These are phyloP conservation scores for Pseudogymnoascus sp. DNA, from an alignment of 2,329 filamentous ascomycete species.

Conservation along the genomic window DNA sequence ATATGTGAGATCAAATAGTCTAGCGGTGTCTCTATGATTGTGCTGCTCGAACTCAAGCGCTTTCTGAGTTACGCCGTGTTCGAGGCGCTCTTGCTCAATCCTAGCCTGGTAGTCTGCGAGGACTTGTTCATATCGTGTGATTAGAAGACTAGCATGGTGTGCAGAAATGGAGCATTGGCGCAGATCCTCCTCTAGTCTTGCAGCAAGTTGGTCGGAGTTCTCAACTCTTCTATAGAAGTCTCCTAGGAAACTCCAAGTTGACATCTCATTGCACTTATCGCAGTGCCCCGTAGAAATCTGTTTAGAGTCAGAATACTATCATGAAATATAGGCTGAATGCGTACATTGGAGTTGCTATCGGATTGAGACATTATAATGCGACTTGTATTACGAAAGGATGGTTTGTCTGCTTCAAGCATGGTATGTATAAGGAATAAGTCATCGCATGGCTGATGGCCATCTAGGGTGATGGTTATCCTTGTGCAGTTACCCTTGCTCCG, in stretches of 20 bases:
- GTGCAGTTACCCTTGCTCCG: neutral
- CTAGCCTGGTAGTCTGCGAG: neutral
- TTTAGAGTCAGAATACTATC: neutral
- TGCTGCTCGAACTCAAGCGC: conserved; percentile 8
- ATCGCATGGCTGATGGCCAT: neutral
- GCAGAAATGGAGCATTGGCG: conserved; percentile 4
- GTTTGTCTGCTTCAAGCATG: neutral
- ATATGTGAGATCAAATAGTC: conserved; percentile 11
- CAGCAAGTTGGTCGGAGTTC: conserved; percentile 6
- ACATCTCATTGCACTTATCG: conserved; percentile 11
- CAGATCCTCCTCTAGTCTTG: conserved; percentile 12
- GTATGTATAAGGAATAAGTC: neutral
- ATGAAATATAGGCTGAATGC: neutral
- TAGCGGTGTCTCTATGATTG: conserved; percentile 11
- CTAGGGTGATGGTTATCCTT: neutral
- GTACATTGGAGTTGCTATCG: neutral
- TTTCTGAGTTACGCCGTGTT: conserved; percentile 1
- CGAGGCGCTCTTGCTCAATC: conserved; percentile 5
- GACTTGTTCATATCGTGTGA: neutral
- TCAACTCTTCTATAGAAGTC: conserved; percentile 14
- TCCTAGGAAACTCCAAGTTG: conserved; percentile 14
- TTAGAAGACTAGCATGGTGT: neutral
- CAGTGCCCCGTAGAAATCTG: neutral
- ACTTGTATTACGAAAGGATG: neutral
- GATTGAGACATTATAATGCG: neutral